These are phyloP conservation scores for Epichloe festucae DNA, from an alignment of 2,329 filamentous ascomycete species.

Conservation along the genomic window DNA sequence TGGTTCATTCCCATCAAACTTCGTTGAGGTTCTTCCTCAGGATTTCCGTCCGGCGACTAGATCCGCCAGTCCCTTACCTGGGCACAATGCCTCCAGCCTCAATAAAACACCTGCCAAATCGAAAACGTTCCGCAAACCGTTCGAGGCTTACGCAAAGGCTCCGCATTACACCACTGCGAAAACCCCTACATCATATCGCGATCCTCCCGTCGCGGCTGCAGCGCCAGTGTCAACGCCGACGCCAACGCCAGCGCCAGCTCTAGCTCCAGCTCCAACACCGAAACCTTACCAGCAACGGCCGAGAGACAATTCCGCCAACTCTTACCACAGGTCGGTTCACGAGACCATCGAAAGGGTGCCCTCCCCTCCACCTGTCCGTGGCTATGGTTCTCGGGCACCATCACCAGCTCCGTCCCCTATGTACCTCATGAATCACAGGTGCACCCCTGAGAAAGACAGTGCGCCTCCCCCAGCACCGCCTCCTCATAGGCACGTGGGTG, in stretches of 20 bases:
- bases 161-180: conserved; percentile 53
- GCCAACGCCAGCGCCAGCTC: conserved; percentile 9
- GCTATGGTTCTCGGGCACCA: conserved; percentile 20
- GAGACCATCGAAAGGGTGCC: conserved; percentile 9
- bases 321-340: conserved; percentile 15
- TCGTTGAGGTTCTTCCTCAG: conserved; percentile 79
- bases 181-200: conserved; percentile 43
- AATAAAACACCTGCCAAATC: conserved; percentile 44
- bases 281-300: conserved; percentile 4
- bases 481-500: conserved; percentile 59
- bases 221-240: not conserved
- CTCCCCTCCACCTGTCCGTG: conserved; percentile 14
- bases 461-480: conserved; percentile 78
- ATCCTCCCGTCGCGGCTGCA: conserved; percentile 22
- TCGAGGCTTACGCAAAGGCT: conserved; percentile 53
- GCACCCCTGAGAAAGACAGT: conserved; percentile 31
- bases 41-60: conserved; percentile 65
- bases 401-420: conserved; percentile 13
- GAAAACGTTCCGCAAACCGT: conserved; percentile 52
- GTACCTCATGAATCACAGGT: conserved; percentile 13
- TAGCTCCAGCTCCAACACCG: conserved; percentile 8
- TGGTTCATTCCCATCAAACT: conserved; percentile 92
- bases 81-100: conserved; percentile 39
- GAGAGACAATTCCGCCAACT: conserved; percentile 12
- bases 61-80: conserved; percentile 47